A percentile compares a stretch with the other conserved stretches of the same genome.
Evolutionary conservation across 2,329 filamentous ascomycete species (phyloP).

Genomic region (Trichoderma pleuroti): DNA sequence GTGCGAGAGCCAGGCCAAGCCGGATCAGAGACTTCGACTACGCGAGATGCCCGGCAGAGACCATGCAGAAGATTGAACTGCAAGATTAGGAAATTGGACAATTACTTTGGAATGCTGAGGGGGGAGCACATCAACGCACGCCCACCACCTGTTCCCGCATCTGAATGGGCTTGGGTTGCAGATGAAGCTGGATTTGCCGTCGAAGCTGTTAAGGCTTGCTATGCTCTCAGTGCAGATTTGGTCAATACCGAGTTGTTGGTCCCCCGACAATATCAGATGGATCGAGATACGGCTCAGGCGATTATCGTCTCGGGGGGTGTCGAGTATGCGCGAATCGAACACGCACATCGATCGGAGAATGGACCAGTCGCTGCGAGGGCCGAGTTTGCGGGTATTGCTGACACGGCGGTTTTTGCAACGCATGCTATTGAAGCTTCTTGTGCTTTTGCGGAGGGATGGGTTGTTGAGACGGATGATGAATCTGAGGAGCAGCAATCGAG

Average conservation of each 20-base stretch:
- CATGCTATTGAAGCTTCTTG: conserved; percentile 27
- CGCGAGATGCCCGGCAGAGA: background rate
- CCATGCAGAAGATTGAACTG: background rate
- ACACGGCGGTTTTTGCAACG: conserved; percentile 27
- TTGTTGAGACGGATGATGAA: background rate
- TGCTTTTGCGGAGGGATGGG: conserved; percentile 14
- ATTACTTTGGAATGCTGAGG: conserved; percentile 6
- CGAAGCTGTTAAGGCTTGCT: conserved; percentile 22
- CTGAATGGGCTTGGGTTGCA: conserved; percentile 27
- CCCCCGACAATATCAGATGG: background rate
- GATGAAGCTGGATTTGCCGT: conserved; percentile 26
- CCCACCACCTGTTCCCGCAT: background rate
- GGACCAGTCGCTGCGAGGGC: conserved; percentile 24
- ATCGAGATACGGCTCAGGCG: background rate
- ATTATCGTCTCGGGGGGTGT: conserved; percentile 18
- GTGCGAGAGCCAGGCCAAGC: background rate
- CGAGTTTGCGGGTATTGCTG: conserved; percentile 28
- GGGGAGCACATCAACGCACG: background rate
- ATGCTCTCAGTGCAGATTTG: conserved; percentile 25
- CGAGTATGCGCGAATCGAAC: conserved; percentile 23
- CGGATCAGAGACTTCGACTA: background rate
- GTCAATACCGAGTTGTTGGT: background rate
- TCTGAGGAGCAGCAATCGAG: background rate
- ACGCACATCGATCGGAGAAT: conserved; percentile 14
- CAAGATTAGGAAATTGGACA: background rate